These are phyloP conservation scores for Colletotrichum tanaceti DNA, from an alignment of 2,329 filamentous ascomycete species.

Conservation along the genomic window DNA sequence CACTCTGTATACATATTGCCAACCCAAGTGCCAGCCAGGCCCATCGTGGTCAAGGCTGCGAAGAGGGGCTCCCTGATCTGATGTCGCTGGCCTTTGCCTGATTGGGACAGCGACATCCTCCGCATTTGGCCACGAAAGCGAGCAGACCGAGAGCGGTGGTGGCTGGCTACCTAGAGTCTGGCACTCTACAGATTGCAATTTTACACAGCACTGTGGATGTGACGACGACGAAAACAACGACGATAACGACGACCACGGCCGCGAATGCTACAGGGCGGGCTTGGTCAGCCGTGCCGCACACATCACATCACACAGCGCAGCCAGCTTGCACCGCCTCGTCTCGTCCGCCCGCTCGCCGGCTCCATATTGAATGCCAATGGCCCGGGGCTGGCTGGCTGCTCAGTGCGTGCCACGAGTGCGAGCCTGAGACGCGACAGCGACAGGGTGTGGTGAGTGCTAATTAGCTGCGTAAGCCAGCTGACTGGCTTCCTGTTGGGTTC, in stretches of 20 bases:
- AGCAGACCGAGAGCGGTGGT: conserved; percentile 27
- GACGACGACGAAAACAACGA: not conserved
- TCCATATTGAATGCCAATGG: conserved; percentile 18
- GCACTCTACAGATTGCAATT: not conserved
- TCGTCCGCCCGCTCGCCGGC: conserved; percentile 30
- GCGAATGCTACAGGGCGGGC: conserved; percentile 14
- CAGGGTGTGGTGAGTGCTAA: not conserved
- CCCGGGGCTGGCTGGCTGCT: conserved; percentile 12
- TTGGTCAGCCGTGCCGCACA: not conserved
- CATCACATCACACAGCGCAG: conserved; percentile 11
- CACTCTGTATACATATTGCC: conserved; percentile 31
- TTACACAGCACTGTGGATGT: conserved; percentile 15
- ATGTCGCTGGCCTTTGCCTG: conserved; percentile 2
- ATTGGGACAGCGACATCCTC: not conserved
- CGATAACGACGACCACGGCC: not conserved
- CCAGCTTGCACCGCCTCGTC: conserved; percentile 27
- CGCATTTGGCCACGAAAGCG: conserved; percentile 4
- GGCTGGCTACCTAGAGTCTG: conserved; percentile 30
- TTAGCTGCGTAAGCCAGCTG: conserved; percentile 18
- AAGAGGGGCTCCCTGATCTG: not conserved
- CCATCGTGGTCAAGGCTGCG: conserved; percentile 4
- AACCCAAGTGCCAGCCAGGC: conserved; percentile 16
- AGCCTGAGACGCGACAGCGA: conserved; percentile 24
- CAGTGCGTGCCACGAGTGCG: conserved; percentile 16
- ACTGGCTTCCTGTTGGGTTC: conserved; percentile 5